Evolutionary conservation across 768 basidiomycete species (phyloP).

Genomic region (Pholiota molesta): DNA sequence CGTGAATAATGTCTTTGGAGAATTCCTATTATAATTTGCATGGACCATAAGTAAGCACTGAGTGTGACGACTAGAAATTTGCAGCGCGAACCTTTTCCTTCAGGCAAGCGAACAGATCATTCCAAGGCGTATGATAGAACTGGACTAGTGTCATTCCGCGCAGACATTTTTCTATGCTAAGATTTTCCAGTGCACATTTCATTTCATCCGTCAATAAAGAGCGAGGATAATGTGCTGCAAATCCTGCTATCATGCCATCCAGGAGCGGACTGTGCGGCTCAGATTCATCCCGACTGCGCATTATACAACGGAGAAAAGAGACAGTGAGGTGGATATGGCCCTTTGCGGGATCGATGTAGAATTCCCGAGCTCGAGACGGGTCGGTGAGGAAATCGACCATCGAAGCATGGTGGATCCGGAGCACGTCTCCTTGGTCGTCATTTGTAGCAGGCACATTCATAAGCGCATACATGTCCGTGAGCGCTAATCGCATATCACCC

Average conservation of each 20-base stretch:
- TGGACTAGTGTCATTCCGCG: background rate
- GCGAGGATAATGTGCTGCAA: background rate
- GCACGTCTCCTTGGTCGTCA: background rate
- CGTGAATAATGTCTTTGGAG: background rate
- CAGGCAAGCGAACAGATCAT: background rate
- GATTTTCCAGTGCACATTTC: background rate
- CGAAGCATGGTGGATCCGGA: constrained; percentile 14
- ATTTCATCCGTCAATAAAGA: background rate
- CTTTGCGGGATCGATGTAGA: constrained; percentile 6
- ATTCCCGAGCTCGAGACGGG: constrained; percentile 10
- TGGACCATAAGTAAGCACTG: background rate
- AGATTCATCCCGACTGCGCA: background rate
- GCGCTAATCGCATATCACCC: constrained; percentile 1
- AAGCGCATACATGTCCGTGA: constrained; percentile 11
- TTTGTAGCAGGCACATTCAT: constrained; percentile 1
- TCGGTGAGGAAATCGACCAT: constrained; percentile 21
- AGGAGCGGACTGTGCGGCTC: background rate
- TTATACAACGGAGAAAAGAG: background rate
- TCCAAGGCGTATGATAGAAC: background rate
- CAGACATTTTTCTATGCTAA: background rate
- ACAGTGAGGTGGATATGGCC: background rate
- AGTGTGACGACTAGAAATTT: background rate
- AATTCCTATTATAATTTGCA: background rate
- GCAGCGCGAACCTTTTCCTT: background rate
- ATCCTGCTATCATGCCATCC: background rate